phyloP scores from a whole-genome alignment of 495 filamentous ascomycete genomes.

The Lepidopterella palustris region DNA sequence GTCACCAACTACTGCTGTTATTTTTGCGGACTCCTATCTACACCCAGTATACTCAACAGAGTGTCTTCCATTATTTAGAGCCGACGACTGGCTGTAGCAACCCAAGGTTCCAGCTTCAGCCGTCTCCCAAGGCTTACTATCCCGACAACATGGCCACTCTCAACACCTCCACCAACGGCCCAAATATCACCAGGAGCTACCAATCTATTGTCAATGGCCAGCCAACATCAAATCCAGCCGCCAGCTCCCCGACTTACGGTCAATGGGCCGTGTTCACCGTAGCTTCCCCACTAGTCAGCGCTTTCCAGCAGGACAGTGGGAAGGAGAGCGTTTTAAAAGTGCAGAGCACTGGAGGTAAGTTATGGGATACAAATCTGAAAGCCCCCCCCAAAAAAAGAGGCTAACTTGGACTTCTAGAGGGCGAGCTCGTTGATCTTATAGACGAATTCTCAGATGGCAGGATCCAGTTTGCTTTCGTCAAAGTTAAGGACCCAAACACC shows the following conservation, averaged over 20 bases:
- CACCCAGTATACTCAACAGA: too few relatives aligned
- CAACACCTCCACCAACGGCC: slow-evolving; percentile 83
- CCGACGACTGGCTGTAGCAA: too few relatives aligned
- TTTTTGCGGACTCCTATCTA: too few relatives aligned
- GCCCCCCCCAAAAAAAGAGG: background rate
- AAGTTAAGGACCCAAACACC: slow-evolving; percentile 92
- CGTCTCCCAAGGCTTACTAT: background rate
- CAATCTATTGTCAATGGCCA: slow-evolving; percentile 73
- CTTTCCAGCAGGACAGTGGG: slow-evolving; percentile 75
- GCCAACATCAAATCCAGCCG: slow-evolving; percentile 55
- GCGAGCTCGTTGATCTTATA: slow-evolving; percentile 87
- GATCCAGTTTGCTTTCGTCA: slow-evolving; percentile 94
- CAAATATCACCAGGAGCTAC: slow-evolving; percentile 89
- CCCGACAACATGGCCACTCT: slow-evolving; percentile 70
- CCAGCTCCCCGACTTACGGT: slow-evolving; percentile 61
- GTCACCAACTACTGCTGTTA: too few relatives aligned
- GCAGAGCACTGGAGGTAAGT: slow-evolving; percentile 68
- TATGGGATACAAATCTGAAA: too few relatives aligned
- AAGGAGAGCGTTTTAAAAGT: slow-evolving; percentile 96
- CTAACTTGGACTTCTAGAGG: slow-evolving; percentile 52
- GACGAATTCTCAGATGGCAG: slow-evolving; percentile 97
- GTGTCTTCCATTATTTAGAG: too few relatives aligned
- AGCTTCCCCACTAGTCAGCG: slow-evolving; percentile 79
- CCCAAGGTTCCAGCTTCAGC: too few relatives aligned
- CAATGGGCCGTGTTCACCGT: slow-evolving; percentile 93